Evolutionary conservation across 2,329 filamentous ascomycete genomes (phyloP).

Genomic region (Phyllosticta ampelicida): DNA sequence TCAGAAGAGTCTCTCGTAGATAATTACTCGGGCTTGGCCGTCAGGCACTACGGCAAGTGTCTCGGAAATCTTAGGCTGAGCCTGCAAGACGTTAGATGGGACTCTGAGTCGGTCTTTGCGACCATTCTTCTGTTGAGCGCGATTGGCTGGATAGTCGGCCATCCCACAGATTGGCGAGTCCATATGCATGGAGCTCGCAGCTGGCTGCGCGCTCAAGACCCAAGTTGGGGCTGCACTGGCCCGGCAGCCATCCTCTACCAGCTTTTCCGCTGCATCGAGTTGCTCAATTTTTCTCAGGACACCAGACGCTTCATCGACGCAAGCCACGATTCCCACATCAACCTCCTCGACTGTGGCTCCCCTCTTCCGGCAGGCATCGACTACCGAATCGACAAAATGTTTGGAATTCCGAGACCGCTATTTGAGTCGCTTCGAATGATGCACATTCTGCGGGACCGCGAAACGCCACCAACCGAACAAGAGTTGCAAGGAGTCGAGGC

Average conservation of each 20-base stretch:
- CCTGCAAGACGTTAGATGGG: not conserved
- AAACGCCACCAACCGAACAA: not conserved
- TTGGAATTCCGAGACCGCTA: conserved; percentile 6
- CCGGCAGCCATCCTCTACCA: conserved; percentile 6
- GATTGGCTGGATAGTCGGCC: conserved; percentile 5
- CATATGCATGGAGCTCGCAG: conserved; percentile 7
- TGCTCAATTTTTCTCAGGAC: conserved; percentile 7
- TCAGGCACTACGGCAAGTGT: conserved; percentile 7
- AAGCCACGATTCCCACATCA: not conserved
- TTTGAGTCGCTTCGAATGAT: conserved; percentile 3
- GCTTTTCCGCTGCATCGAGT: conserved; percentile 7
- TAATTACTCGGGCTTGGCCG: not conserved
- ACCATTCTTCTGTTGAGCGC: conserved; percentile 4
- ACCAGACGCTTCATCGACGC: not conserved
- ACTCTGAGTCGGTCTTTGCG: conserved; percentile 5
- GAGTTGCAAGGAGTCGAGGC: not conserved
- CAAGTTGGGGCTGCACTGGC: not conserved
- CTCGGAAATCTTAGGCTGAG: conserved; percentile 3
- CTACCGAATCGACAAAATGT: conserved; percentile 7
- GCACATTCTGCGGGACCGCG: conserved; percentile 1
- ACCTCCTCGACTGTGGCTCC: not conserved
- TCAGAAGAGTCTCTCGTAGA: not conserved
- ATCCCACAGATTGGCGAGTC: conserved; percentile 5
- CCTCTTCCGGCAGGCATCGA: not conserved
- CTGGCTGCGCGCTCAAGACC: not conserved